Conservation (phyloP, 1,284 basidiomycete species). For the Testicularia cyperi region DNA sequence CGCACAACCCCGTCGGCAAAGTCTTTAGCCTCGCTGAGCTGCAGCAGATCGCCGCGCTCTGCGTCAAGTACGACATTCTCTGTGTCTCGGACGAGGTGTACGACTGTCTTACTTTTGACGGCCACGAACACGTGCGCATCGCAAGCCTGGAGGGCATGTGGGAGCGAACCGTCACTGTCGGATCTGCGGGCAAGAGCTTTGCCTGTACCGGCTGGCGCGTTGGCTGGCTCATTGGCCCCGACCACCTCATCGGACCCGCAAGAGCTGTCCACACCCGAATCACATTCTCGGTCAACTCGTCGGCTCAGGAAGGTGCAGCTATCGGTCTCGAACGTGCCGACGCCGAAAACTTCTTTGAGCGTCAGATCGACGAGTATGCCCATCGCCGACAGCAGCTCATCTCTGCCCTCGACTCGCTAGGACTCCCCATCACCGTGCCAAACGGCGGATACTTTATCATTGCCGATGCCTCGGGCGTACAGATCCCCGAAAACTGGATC, state of each 20-base stretch:
- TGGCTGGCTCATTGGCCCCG: conserved; percentile 89
- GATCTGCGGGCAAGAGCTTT: conserved; percentile 81
- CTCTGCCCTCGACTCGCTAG: conserved; percentile 78
- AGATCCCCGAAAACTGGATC: conserved; percentile 79
- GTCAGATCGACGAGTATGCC: conserved; percentile 75
- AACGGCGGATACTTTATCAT: conserved; percentile 54
- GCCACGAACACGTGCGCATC: conserved; percentile 83
- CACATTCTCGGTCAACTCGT: conserved; percentile 90
- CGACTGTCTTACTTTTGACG: conserved; percentile 88
- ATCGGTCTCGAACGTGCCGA: conserved; percentile 70
- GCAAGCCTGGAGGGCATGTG: conserved; percentile 82
- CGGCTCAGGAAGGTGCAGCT: conserved; percentile 69
- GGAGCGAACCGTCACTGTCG: conserved; percentile 84
- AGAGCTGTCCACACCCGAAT: conserved; percentile 89
- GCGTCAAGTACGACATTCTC: conserved; percentile 87
- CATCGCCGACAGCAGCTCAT: conserved; percentile 76
- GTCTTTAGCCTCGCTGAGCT: conserved; percentile 85
- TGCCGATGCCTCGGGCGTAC: conserved; percentile 77
- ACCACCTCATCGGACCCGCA: conserved; percentile 78
- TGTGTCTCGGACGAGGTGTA: conserved; percentile 93
- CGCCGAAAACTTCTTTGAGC: conserved; percentile 76
- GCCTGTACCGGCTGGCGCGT: conserved; percentile 97
- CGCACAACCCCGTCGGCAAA: conserved; percentile 76
- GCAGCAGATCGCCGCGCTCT: conserved; percentile 77
- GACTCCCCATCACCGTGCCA: conserved; percentile 70